Conservation (phyloP, 805 yeast genomes). For the Candida boleticola region DNA sequence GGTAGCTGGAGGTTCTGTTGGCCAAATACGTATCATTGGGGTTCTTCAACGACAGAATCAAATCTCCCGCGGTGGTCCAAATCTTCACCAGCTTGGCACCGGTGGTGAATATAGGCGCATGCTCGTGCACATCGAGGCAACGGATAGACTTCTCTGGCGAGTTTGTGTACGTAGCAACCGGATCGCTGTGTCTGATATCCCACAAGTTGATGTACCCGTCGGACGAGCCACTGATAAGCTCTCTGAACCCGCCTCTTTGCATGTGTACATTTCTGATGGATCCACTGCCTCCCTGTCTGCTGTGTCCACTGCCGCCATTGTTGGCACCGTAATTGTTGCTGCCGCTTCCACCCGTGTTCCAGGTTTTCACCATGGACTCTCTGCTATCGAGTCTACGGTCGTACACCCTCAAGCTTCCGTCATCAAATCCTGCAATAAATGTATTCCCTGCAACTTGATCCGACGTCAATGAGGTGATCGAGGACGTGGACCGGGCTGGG, state of each 20-base stretch:
- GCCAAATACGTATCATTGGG: conserved; percentile 43
- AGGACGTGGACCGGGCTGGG: conserved; percentile 86
- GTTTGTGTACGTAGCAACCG: conserved; percentile 68
- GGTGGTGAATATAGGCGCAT: conserved; percentile 90
- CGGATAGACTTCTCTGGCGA: conserved; percentile 51
- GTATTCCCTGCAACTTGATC: conserved; percentile 94
- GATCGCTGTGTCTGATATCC: conserved; percentile 79
- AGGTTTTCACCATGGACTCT: conserved; percentile 79
- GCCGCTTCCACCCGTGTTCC: conserved; percentile 45
- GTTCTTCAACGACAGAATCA: conserved; percentile 59
- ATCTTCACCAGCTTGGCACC: conserved; percentile 77
- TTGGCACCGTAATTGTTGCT: conserved; percentile 22
- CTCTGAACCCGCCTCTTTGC: conserved; percentile 96
- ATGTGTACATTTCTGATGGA: conserved; percentile 79
- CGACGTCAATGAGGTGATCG: conserved; percentile 86
- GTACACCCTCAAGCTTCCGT: conserved; percentile 84
- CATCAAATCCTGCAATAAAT: conserved; percentile 89
- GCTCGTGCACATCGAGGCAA: conserved; percentile 85
- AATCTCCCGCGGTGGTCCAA: conserved; percentile 84
- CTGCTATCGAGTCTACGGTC: conserved; percentile 84
- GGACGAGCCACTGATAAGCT: conserved; percentile 76
- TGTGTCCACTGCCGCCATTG: conserved; percentile 6
- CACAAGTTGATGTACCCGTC: conserved; percentile 85
- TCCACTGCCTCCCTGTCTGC: conserved; percentile 30
- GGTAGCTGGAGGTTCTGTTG: conserved; percentile 49